Base-by-base conservation (phyloP, 768 basidiomycete species). In the Panellus pusillus region DNA sequence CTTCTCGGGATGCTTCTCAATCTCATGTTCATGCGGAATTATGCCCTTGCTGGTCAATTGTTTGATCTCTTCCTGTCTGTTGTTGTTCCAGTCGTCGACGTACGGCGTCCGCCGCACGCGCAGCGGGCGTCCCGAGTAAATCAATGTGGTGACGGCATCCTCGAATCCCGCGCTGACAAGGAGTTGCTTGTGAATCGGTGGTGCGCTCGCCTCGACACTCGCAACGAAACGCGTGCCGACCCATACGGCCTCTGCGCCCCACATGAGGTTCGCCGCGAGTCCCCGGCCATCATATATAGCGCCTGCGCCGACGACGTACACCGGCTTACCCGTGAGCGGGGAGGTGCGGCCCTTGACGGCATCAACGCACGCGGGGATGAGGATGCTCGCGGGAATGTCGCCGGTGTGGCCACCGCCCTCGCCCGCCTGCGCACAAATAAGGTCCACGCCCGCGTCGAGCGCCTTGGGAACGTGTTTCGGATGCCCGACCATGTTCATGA, bases 351-450 rank as follows among this genome's bases (percentile, higher is more conserved):
- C 89, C 66, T 84, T 88, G 65, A 86, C 86, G 19, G 80, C 82
- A 63, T 95, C 93, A 42, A 96, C 92, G 63, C 89, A 91, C 0
- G 92, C 92, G 9, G 93, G 93, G 55, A 98, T 92, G 61, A 98
- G 82, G 66, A 98, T 81, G 13, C 86, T 86, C 2, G 89, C 86
- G 1, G 93, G 82, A 9, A 86, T 82, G 58, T 90, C 86, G 19
- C 94, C 94, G 0, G 94, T 96, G 75, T 86, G 84, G 13, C 91
- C 91, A 48, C 93, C 92, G 35, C 90, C 94, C 71, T 97, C 94
- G 20, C 92, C 91, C 2, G 88, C 93, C 72, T 96, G 93, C 4
- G 93, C 93, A 63, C 94, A 97, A 66, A 98, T 95, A 55, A 98
- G 75, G 65, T 98, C 94, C 29, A 91, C 89, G 32, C 94, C 95